A percentile compares a stretch with the other conserved stretches of the same genome.
These are phyloP conservation scores for Blastobotrys arbuscula DNA, from an alignment of 1,139 yeast species.

Conservation along the genomic window DNA sequence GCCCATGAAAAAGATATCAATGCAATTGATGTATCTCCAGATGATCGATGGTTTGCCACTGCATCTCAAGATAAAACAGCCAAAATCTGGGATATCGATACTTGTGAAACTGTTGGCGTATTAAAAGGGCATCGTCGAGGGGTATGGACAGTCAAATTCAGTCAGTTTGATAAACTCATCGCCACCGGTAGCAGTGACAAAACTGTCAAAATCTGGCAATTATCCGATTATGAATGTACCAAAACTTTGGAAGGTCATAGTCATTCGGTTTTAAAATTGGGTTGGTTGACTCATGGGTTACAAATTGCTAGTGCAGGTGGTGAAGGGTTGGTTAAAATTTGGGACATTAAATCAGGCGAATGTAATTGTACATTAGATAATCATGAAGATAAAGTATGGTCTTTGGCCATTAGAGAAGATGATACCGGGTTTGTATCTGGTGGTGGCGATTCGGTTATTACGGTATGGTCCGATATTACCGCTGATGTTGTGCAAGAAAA, in stretches of 20 bases:
- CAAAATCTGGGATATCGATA: slow-evolving; percentile 76
- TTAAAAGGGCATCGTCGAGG: slow-evolving; percentile 91
- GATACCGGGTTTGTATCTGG: slow-evolving; percentile 75
- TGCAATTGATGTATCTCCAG: slow-evolving; percentile 80
- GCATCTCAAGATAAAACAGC: slow-evolving; percentile 95
- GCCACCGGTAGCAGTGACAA: slow-evolving; percentile 85
- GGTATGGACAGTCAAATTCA: slow-evolving; percentile 84
- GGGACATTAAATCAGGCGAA: slow-evolving; percentile 80
- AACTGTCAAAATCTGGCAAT: slow-evolving; percentile 82
- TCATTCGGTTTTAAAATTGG: slow-evolving; percentile 80
- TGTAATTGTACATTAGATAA: slow-evolving; percentile 77
- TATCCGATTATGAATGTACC: slow-evolving; percentile 65
- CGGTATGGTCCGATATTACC: slow-evolving; percentile 84
- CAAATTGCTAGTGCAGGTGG: slow-evolving; percentile 86
- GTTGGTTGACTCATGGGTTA: slow-evolving; percentile 58
- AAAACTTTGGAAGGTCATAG: slow-evolving; percentile 93
- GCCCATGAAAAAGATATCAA: slow-evolving; percentile 97
- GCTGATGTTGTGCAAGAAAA: slow-evolving; percentile 55
- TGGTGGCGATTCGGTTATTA: slow-evolving; percentile 91
- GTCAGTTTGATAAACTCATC: slow-evolving; percentile 68
- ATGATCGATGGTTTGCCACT: slow-evolving; percentile 81
- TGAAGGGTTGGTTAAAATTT: slow-evolving; percentile 85
- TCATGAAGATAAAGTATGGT: slow-evolving; percentile 95
- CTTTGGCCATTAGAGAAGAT: slow-evolving; percentile 49
- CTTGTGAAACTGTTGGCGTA: slow-evolving; percentile 81